Percentiles rank a stretch among this genome's conserved stretches.
Conservation (phyloP, 2,329 filamentous ascomycete genomes). For the Microascus cirrosus region DNA sequence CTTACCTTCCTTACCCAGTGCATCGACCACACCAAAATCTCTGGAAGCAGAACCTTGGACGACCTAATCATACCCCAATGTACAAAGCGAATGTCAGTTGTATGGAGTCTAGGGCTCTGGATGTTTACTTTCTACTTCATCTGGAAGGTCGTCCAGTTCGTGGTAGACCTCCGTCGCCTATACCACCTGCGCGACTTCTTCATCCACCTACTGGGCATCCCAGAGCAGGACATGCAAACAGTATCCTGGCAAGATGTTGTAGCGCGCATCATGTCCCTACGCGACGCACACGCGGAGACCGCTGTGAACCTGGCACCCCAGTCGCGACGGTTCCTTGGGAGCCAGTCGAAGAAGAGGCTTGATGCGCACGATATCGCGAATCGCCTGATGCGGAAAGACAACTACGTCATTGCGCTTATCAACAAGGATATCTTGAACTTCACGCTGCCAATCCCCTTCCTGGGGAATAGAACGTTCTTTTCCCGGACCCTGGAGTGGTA, state of each 20-base stretch:
- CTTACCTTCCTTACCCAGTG: conserved; percentile 78
- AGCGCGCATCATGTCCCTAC: conserved; percentile 68
- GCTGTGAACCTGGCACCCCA: conserved; percentile 40
- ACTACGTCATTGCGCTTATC: conserved; percentile 92
- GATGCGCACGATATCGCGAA: conserved; percentile 98
- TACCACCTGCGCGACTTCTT: conserved; percentile 78
- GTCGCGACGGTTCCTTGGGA: conserved; percentile 53
- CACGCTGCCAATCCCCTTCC: conserved; percentile 73
- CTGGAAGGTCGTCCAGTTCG: conserved; percentile 63
- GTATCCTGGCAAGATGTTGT: conserved; percentile 92
- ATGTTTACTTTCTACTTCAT: conserved; percentile 78
- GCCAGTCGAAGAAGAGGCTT: conserved; percentile 84
- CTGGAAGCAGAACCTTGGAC: conserved; percentile 45
- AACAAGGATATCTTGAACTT: conserved; percentile 93
- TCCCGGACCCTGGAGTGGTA: conserved; percentile 90
- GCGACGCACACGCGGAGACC: conserved; percentile 80
- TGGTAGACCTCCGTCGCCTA: conserved; percentile 63
- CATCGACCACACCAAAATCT: conserved; percentile 68
- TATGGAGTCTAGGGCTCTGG: conserved; percentile 73
- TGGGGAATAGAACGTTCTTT: conserved; percentile 70
- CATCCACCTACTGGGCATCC: conserved; percentile 68
- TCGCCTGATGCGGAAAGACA: conserved; percentile 89
- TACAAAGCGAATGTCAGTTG: conserved; percentile 60
- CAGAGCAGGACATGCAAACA: conserved; percentile 77
- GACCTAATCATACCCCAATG: conserved; percentile 60